phyloP scores from a whole-genome alignment of 352 stramenopile genomes.

The Globisporangium solare region DNA sequence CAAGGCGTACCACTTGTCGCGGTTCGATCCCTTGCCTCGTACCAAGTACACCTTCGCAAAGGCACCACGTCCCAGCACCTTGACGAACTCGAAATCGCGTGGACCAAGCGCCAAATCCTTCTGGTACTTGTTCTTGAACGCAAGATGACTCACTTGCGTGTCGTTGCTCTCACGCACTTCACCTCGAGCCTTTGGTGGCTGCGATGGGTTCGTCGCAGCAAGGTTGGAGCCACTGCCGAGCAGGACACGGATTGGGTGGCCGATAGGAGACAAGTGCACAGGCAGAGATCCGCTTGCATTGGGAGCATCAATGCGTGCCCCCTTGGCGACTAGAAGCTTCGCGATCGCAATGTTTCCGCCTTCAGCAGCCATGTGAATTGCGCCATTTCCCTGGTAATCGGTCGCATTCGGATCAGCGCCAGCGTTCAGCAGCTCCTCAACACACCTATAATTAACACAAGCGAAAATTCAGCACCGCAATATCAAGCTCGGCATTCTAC shows the following conservation, averaged over 20 bases:
- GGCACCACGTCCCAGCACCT: conserved; percentile 74
- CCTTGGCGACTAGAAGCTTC: conserved; percentile 71
- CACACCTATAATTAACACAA: conserved; percentile 24
- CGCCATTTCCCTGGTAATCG: conserved; percentile 78
- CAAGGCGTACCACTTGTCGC: conserved; percentile 82
- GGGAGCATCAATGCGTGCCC: conserved; percentile 63
- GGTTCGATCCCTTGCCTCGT: conserved; percentile 78
- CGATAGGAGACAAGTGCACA: conserved; percentile 82
- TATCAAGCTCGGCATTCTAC: not conserved
- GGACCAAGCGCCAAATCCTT: conserved; percentile 74
- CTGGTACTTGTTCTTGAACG: conserved; percentile 90
- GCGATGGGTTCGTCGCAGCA: conserved; percentile 63
- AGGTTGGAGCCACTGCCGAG: conserved; percentile 67
- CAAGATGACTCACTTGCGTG: conserved; percentile 74
- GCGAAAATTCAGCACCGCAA: not conserved
- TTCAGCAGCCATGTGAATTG: conserved; percentile 80
- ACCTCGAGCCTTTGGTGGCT: conserved; percentile 52
- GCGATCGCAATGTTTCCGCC: conserved; percentile 72
- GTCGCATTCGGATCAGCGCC: conserved; percentile 76
- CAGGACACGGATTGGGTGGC: conserved; percentile 78
- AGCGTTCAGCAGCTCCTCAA: conserved; percentile 66
- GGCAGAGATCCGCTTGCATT: conserved; percentile 80
- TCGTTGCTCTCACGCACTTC: conserved; percentile 52
- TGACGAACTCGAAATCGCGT: conserved; percentile 86
- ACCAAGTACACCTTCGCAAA: conserved; percentile 87